Base-by-base conservation (phyloP, 148 eudicot genomes). In the Cornus controversa region DNA sequence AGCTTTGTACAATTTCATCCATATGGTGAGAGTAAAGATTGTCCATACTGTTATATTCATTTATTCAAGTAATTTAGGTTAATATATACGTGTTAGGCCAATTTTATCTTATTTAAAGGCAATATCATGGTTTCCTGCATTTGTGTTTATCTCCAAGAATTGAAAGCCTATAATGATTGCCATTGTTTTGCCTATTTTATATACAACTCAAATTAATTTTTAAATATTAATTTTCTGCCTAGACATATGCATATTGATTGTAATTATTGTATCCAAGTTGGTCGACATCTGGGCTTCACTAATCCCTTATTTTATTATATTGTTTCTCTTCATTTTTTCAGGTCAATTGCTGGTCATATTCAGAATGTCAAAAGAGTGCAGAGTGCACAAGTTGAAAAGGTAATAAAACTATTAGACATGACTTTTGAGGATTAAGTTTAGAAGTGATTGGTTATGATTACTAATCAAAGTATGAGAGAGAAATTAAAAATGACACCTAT, bases 351-450 rank as follows among this genome's bases (percentile, higher is more conserved):
- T 77, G 86, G 82, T 79, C 90, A 84, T 76, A 77, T 84, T 81
- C 94, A 82, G 76, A 87, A 86, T 82, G 79, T 86, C 67, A 82
- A 79, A 71, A 77, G 82, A 67, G 66, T 76, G 79, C 85, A 82
- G 71, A 80, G 63, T 29, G 36, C 87, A 47, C 90, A 84, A 74
- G 83, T 86, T 81, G 98, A 96, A 82, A 94, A 93, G 99, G 99
- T 96, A 90, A 80, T 23, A 75, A 18, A 40, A 72, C 34, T 58
- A 67, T 31, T 54, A 16, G 22, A 2, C 10, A 29, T 42, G 63
- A 42, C 20, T 27, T 29, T 27, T 69, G 22, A 15, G 24, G 20
- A 25, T 29, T 13, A 10, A 29, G 8, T 70, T 27, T 34, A 58
- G 22, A 20, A 18, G 16, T n/a, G 24, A 58, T 18, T 58, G 64